phyloP scores from a whole-genome alignment of 805 yeast genomes.

The Komagataella ulmi region DNA sequence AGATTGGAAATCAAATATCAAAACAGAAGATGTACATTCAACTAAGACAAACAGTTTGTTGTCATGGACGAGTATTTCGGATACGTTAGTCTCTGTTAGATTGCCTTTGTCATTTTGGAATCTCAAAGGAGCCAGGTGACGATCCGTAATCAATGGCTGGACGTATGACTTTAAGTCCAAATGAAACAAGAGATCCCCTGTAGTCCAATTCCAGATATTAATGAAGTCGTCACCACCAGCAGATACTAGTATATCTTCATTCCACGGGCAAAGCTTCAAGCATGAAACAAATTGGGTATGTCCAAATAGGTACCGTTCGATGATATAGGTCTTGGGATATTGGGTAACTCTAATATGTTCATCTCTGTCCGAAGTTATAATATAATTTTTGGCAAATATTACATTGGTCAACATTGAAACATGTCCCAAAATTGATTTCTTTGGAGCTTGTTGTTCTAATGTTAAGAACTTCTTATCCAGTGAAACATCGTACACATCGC shows the following conservation, averaged over 20 bases:
- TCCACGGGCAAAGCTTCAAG: slow-evolving; percentile 41
- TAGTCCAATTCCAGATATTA: slow-evolving; percentile 68
- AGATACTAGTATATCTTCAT: slow-evolving; percentile 42
- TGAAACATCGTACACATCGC: slow-evolving; percentile 65
- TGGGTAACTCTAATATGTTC: slow-evolving; percentile 84
- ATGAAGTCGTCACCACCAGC: slow-evolving; percentile 87
- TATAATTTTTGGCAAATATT: slow-evolving; percentile 28
- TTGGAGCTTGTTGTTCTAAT: slow-evolving; percentile 28
- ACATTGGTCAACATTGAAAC: slow-evolving; percentile 85
- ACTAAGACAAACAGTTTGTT: slow-evolving; percentile 26
- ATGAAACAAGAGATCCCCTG: slow-evolving; percentile 31
- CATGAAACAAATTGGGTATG: slow-evolving; percentile 74
- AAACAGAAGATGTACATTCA: slow-evolving; percentile 32
- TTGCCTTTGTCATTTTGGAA: slow-evolving; percentile 39
- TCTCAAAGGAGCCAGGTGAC: slow-evolving; percentile 52
- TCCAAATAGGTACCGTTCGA: slow-evolving; percentile 78
- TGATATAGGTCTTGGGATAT: slow-evolving; percentile 65
- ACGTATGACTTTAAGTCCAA: slow-evolving; percentile 27
- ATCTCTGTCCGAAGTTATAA: slow-evolving; percentile 85
- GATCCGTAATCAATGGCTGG: slow-evolving; percentile 32
- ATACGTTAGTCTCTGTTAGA: slow-evolving; percentile 38
- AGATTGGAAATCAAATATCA: slow-evolving; percentile 20
- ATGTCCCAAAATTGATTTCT: slow-evolving; percentile 57
- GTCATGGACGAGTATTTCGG: slow-evolving; percentile 17
- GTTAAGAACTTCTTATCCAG: slow-evolving; percentile 24